Percentiles rank a stretch among this genome's conserved stretches.
Conservation (phyloP, 116 monocot genomes). For the Posidonia oceanica region DNA sequence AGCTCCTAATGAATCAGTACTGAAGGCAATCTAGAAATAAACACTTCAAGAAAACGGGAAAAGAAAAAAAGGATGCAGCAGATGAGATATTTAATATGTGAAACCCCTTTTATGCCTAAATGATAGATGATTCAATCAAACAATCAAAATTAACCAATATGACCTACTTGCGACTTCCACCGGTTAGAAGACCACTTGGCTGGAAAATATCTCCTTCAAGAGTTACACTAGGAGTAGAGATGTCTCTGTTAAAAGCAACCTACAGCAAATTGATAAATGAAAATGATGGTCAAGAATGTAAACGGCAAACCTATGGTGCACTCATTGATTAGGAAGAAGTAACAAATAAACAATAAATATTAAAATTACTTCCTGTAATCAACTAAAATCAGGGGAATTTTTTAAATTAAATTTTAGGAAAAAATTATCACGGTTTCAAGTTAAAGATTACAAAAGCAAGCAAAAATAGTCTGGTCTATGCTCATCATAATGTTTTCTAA, state of each 20-base stretch:
- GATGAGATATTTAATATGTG: too few species aligned
- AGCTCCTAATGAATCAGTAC: too few species aligned
- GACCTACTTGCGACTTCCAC: constrained; percentile 81
- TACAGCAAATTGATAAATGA: constrained; percentile 7
- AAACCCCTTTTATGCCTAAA: background rate
- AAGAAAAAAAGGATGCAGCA: background rate
- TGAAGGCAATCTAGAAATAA: too few species aligned
- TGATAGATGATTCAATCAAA: background rate
- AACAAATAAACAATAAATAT: too few species aligned
- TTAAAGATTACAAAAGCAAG: too few species aligned
- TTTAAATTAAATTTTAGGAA: too few species aligned
- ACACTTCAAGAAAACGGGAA: background rate
- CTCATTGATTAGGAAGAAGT: too few species aligned
- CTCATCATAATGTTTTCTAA: too few species aligned
- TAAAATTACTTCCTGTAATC: background rate
- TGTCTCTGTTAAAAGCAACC: constrained; percentile 75
- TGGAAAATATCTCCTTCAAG: constrained; percentile 93
- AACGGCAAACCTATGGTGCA: too few species aligned
- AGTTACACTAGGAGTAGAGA: constrained; percentile 66
- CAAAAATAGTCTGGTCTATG: too few species aligned
- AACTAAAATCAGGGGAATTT: too few species aligned
- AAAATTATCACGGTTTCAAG: too few species aligned
- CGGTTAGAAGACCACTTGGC: constrained; percentile 89
- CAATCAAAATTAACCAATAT: background rate
- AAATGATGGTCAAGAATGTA: background rate